Base-by-base conservation (phyloP, 2,329 filamentous ascomycete species). In the Fusarium marasasianum region DNA sequence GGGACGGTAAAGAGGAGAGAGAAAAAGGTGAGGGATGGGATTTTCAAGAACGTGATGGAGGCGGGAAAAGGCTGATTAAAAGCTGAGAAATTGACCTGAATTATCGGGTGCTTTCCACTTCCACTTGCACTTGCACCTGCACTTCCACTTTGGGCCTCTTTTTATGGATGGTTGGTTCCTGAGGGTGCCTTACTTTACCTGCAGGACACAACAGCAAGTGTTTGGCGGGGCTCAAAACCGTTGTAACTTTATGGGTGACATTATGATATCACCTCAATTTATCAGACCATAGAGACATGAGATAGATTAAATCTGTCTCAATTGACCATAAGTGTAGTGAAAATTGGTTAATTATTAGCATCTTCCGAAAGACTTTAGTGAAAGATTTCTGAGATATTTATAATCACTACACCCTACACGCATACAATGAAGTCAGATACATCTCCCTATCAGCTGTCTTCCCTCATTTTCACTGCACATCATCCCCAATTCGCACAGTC, bases 401-500 rank as follows among this genome's bases (percentile, higher is more conserved):
- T 26, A 0, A 18, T 10, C 40, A 38, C 45, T 67, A 47, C 41
- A 41, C 26, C 31, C 9, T 15, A 56, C 33, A 35, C 33, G 33
- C 33, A 35, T 35, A 35, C 44, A 37, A 38, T 22, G 10, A 37
- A 57, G 47, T 55, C 47, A 64, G 50, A 50, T 41, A 41, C 38
- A 48, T 38, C 37, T 57, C 63, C 45, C 31, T 20, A 45, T 53
- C n/a, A 29, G 24, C 51, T 41, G 44, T 17, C 20, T 38, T 37
- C 24, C 37, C 48, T 66, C 61, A 50, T 26, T 50, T 57, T 51
- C n/a, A 35, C 67, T 56, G 54, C 68, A 45, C 68, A 76, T 72
- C 72, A 66, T 66, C 63, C 72, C 62, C 45, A 65, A 70, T 69
- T 41, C 61, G 48, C 62, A 61, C 55, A 61, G 65, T 61, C 73